Percentiles rank a stretch among this genome's conserved stretches.
phyloP scores from a whole-genome alignment of 164 flowering plant genomes.

The Macadamia integrifolia region DNA sequence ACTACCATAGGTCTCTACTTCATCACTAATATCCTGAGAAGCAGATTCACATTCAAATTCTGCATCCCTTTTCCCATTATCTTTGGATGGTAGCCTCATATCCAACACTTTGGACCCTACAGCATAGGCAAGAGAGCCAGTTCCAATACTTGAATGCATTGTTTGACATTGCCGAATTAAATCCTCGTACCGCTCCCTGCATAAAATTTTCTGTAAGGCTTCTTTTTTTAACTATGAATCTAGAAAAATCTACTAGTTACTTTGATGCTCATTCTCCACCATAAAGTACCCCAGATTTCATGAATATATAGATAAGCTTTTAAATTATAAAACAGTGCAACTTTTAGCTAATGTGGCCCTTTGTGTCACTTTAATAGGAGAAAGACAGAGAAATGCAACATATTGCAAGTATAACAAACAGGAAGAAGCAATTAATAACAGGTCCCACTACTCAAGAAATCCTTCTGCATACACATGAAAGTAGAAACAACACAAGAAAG shows the following conservation, averaged over 20 bases:
- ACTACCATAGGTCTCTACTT: slow-evolving; percentile 21
- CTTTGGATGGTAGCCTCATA: slow-evolving; percentile 55
- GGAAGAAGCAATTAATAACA: too few species aligned
- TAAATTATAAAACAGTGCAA: too few species aligned
- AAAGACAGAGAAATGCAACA: too few species aligned
- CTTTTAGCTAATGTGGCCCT: too few species aligned
- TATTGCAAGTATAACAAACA: too few species aligned
- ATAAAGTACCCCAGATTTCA: background rate
- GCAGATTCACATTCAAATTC: slow-evolving; percentile 26
- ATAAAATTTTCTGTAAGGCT: slow-evolving; percentile 9
- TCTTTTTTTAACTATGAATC: background rate
- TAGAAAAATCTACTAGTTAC: background rate
- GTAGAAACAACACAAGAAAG: too few species aligned
- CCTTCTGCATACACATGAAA: too few species aligned
- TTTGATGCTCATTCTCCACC: background rate
- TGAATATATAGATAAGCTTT: too few species aligned
- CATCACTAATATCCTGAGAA: slow-evolving; percentile 32
- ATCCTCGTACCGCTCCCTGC: slow-evolving; percentile 70
- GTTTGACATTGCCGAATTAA: slow-evolving; percentile 65
- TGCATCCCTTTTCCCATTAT: slow-evolving; percentile 33
- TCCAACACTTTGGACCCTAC: slow-evolving; percentile 94
- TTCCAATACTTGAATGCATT: slow-evolving; percentile 86
- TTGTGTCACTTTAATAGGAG: too few species aligned
- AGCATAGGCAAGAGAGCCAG: slow-evolving; percentile 77
- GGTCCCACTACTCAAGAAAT: too few species aligned